Conservation (phyloP, 495 filamentous ascomycete genomes). For the Penicillium canariense region DNA sequence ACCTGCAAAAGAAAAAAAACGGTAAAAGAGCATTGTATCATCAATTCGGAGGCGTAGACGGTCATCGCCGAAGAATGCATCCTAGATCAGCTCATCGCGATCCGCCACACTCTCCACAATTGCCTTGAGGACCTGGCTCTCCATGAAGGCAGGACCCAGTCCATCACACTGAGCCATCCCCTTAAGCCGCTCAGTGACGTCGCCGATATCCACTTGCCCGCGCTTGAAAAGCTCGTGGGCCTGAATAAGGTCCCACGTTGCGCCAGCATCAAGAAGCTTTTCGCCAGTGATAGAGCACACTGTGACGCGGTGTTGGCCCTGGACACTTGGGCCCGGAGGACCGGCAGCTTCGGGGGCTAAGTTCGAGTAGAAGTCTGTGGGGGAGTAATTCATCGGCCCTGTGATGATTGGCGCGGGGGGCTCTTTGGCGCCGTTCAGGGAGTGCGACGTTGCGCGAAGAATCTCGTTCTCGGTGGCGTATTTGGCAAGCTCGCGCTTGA, state of each 20-base stretch:
- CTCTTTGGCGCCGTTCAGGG: constrained; percentile 20
- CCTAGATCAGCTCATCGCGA: constrained; percentile 69
- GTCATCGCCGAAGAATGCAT: not conserved
- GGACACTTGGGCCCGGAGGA: not conserved
- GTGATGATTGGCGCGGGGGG: constrained; percentile 38
- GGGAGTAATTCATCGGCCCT: constrained; percentile 72
- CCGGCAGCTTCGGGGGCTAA: constrained; percentile 36
- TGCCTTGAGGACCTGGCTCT: constrained; percentile 66
- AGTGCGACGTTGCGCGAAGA: constrained; percentile 68
- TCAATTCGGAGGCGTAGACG: constrained; percentile 8
- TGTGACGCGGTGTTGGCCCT: constrained; percentile 62
- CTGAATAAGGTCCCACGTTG: constrained; percentile 91
- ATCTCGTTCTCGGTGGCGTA: constrained; percentile 91
- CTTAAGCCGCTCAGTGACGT: constrained; percentile 74
- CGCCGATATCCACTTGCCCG: constrained; percentile 80
- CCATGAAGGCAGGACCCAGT: constrained; percentile 85
- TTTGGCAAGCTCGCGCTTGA: constrained; percentile 77
- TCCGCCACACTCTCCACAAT: constrained; percentile 77
- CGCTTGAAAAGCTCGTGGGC: constrained; percentile 72
- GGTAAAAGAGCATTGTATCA: constrained; percentile 1
- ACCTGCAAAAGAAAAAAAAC: not conserved
- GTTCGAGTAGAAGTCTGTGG: constrained; percentile 60
- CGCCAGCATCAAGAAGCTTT: constrained; percentile 71
- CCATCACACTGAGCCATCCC: constrained; percentile 82
- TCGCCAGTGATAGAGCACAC: constrained; percentile 66